Conservation (phyloP, 768 basidiomycete genomes). For the Kwoniella europaea region DNA sequence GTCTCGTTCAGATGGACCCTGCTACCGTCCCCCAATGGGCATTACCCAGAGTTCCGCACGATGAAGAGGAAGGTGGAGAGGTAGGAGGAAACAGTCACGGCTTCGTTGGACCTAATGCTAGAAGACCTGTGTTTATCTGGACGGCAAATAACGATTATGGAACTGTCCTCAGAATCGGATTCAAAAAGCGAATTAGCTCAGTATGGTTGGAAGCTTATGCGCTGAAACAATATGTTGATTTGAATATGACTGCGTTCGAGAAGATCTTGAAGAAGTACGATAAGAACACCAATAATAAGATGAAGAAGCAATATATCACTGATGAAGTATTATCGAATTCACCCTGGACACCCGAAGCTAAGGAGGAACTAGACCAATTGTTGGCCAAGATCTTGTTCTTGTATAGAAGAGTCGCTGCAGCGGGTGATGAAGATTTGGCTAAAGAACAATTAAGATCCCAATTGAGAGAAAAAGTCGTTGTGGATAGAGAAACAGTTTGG, state of each 20-base stretch:
- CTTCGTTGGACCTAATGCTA: constrained; percentile 54
- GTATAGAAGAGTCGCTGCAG: constrained; percentile 84
- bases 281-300: constrained; percentile 73
- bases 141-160: constrained; percentile 74
- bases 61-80: constrained; percentile 27
- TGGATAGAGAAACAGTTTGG: constrained; percentile 98
- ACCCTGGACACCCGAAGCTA: constrained; percentile 73
- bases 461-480: constrained; percentile 84
- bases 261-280: constrained; percentile 98
- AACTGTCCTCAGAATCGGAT: constrained; percentile 78
- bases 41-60: constrained; percentile 12
- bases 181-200: constrained; percentile 84
- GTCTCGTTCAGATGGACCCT: constrained; percentile 53
- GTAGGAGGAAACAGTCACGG: constrained; percentile 60
- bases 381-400: constrained; percentile 69
- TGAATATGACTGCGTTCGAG: constrained; percentile 90
- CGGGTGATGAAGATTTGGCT: constrained; percentile 71
- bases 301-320: constrained; percentile 78
- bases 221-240: constrained; percentile 82
- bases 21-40: constrained; percentile 34
- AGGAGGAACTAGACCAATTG: constrained; percentile 67
- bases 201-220: constrained; percentile 77
- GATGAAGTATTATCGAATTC: constrained; percentile 68
- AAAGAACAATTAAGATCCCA: constrained; percentile 81
- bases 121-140: constrained; percentile 67